These are phyloP conservation scores for Fusarium subglutinans DNA, from an alignment of 2,329 filamentous ascomycete genomes.

Conservation along the genomic window DNA sequence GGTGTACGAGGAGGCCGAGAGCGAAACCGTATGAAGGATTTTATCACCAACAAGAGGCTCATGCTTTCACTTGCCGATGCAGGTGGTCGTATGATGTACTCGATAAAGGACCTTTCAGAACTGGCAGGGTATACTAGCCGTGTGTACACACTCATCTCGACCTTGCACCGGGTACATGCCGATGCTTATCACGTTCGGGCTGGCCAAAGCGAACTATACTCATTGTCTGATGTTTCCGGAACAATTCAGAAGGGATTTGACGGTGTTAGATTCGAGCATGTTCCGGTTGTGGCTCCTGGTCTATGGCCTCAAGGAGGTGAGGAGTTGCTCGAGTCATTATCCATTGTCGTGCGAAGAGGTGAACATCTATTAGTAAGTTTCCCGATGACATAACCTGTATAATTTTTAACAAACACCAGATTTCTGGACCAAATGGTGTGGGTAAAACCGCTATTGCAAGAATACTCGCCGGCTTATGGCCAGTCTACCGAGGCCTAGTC, in stretches of 20 bases:
- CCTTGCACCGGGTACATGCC: slow-evolving; percentile 91
- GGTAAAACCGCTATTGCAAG: slow-evolving; percentile 91
- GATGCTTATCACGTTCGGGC: slow-evolving; percentile 79
- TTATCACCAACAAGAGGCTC: slow-evolving; percentile 98
- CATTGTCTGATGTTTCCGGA: slow-evolving; percentile 89
- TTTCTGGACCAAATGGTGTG: slow-evolving; percentile 93
- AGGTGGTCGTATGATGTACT: slow-evolving; percentile 99
- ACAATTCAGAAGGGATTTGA: slow-evolving; percentile 96
- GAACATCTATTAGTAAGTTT: slow-evolving; percentile 80
- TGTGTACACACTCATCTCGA: slow-evolving; percentile 95
- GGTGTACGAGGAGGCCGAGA: slow-evolving; percentile 69
- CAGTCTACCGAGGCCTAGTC: slow-evolving; percentile 91
- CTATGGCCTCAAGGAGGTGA: slow-evolving; percentile 92
- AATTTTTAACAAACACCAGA: slow-evolving; percentile 53
- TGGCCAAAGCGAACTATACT: slow-evolving; percentile 83
- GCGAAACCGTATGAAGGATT: slow-evolving; percentile 92
- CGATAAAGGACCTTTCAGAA: slow-evolving; percentile 96
- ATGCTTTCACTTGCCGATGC: slow-evolving; percentile 98
- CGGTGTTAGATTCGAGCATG: slow-evolving; percentile 90
- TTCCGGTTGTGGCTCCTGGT: slow-evolving; percentile 88
- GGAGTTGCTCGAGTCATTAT: slow-evolving; percentile 87
- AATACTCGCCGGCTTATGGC: slow-evolving; percentile 92
- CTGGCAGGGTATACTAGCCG: slow-evolving; percentile 95
- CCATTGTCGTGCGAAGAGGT: slow-evolving; percentile 87
- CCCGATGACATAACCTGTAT: neutral